These are phyloP conservation scores for Aquilaria agallochum DNA, from an alignment of 441 rosid species.

Conservation along the genomic window DNA sequence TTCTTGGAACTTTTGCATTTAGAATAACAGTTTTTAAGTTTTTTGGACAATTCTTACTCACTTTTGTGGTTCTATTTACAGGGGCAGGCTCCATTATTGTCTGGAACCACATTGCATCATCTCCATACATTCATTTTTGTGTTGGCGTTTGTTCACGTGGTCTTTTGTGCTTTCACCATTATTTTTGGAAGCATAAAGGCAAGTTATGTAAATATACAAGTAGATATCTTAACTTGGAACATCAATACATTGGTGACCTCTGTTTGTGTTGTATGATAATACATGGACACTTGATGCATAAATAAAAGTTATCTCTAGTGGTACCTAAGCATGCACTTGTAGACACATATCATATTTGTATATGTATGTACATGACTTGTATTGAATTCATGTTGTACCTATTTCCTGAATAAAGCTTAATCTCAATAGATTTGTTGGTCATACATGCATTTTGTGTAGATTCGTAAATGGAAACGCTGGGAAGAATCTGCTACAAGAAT, in stretches of 20 bases:
- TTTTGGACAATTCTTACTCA: no score
- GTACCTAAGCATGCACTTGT: no score
- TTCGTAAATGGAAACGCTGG: conserved; percentile 66
- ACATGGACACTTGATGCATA: no score
- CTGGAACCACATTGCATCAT: conserved; percentile 45
- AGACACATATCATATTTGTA: no score
- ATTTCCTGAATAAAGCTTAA: background rate
- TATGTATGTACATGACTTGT: no score
- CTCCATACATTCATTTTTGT: conserved; percentile 53
- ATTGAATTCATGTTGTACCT: no score
- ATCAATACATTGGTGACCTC: no score
- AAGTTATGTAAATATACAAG: background rate
- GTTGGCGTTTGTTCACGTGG: conserved; percentile 51
- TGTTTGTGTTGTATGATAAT: no score
- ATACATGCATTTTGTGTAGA: conserved; percentile 26
- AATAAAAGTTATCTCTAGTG: no score
- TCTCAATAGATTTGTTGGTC: background rate
- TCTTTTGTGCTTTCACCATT: conserved; percentile 40
- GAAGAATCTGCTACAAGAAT: conserved; percentile 40
- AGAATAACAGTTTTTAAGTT: background rate
- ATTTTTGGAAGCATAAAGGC: conserved; percentile 44
- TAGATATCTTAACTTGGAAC: no score
- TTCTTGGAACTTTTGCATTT: no score
- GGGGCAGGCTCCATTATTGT: conserved; percentile 46
- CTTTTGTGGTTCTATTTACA: conserved; percentile 12